A percentile compares a stretch with the other conserved stretches of the same genome.
These are phyloP conservation scores for Pestalotiopsis sp. DNA, from an alignment of 2,329 filamentous ascomycete species.

Conservation along the genomic window DNA sequence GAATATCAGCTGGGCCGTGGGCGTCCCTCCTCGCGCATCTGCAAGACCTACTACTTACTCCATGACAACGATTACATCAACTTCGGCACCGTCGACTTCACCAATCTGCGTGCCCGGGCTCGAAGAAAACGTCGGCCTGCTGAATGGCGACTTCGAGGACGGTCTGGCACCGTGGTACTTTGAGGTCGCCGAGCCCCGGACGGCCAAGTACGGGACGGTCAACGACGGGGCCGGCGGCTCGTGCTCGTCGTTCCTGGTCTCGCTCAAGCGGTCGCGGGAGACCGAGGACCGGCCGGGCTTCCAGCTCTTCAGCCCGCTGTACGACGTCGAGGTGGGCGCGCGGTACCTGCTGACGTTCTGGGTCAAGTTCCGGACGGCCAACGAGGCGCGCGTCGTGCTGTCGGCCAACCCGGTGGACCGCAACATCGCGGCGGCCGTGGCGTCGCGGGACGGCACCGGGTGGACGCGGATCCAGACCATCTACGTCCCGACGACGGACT, in stretches of 20 bases:
- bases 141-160: constrained; percentile 8
- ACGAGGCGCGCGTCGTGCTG: neutral
- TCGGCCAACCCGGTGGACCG: neutral
- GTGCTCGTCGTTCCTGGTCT: constrained; percentile 2
- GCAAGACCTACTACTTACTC: neutral
- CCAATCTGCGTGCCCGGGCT: neutral
- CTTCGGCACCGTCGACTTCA: neutral
- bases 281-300: neutral
- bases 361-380: neutral
- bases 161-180: constrained; percentile 3
- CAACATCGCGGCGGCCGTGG: constrained; percentile 3
- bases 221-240: neutral
- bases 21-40: neutral
- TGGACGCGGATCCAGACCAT: constrained; percentile 4
- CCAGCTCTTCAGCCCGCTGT: neutral
- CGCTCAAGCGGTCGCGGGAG: neutral
- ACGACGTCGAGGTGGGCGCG: neutral
- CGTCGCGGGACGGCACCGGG: neutral
- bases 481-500: constrained; percentile 1
- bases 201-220: neutral
- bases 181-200: neutral
- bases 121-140: neutral
- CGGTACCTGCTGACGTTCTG: neutral
- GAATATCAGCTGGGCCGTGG: neutral
- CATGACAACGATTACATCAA: neutral